A percentile compares a stretch with the other conserved stretches of the same genome.
Conservation (phyloP, 768 basidiomycete genomes). For the Tricholoma sp. region DNA sequence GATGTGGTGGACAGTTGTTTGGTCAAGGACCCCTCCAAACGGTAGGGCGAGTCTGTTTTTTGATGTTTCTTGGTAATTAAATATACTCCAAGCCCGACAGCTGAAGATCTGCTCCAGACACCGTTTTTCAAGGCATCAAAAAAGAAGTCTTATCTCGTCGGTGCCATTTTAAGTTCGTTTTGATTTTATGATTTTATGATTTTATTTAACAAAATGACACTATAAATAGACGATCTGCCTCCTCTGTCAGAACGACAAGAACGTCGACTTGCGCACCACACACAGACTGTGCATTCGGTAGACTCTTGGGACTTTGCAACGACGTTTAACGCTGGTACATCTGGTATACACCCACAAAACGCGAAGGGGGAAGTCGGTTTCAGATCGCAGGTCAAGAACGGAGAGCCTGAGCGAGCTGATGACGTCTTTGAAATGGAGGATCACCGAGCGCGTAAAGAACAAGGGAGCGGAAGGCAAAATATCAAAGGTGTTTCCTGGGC, state of each 20-base stretch:
- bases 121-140: constrained; percentile 78
- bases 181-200: background rate
- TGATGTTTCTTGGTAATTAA: background rate
- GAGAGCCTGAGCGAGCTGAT: constrained; percentile 17
- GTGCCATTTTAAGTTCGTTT: constrained; percentile 60
- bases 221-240: constrained; percentile 53
- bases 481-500: constrained; percentile 17
- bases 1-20: constrained; percentile 83
- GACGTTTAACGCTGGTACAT: constrained; percentile 35
- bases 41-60: constrained; percentile 34
- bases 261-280: constrained; percentile 40
- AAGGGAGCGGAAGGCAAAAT: constrained; percentile 4
- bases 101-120: constrained; percentile 69
- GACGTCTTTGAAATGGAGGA: constrained; percentile 36
- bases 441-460: constrained; percentile 11
- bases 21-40: constrained; percentile 74
- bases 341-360: constrained; percentile 25
- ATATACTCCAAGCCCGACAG: constrained; percentile 54
- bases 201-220: background rate
- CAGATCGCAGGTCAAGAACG: constrained; percentile 9
- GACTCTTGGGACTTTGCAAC: constrained; percentile 82
- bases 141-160: constrained; percentile 74
- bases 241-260: constrained; percentile 73
- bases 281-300: constrained; percentile 41
- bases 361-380: constrained; percentile 15